Percentiles rank a stretch among this genome's conserved stretches.
Evolutionary conservation across 2,329 filamentous ascomycete genomes (phyloP).

Genomic region (Neoarthrinium moseri): DNA sequence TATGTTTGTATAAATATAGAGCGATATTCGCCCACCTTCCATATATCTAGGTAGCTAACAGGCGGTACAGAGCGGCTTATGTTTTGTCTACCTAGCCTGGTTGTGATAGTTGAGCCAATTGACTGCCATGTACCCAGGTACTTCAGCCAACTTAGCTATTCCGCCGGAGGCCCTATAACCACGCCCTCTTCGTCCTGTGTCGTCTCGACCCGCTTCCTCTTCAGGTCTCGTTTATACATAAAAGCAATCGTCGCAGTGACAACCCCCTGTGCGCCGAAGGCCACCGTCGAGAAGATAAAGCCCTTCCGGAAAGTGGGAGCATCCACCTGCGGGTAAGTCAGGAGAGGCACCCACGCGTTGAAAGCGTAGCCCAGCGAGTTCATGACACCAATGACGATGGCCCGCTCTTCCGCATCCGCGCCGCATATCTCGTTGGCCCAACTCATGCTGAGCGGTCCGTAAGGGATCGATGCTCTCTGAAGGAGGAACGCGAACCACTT

Average conservation of each 20-base stretch:
- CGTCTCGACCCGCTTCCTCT: background rate
- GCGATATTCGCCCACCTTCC: no score
- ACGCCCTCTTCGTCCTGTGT: constrained; percentile 1
- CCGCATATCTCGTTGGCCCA: constrained; percentile 37
- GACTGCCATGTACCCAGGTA: no score
- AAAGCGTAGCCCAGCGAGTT: constrained; percentile 35
- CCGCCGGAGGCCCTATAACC: background rate
- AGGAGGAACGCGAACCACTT: constrained; percentile 22
- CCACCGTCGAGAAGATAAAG: constrained; percentile 20
- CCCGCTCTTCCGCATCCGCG: constrained; percentile 38
- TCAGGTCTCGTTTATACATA: constrained; percentile 19
- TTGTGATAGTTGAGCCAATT: no score
- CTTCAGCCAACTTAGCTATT: no score
- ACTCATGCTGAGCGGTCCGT: constrained; percentile 22
- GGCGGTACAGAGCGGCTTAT: no score
- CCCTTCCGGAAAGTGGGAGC: constrained; percentile 26
- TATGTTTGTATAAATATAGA: no score
- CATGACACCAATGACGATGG: constrained; percentile 40
- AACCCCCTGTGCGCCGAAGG: constrained; percentile 17
- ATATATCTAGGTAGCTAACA: no score
- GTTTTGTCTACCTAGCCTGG: no score
- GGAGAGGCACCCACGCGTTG: constrained; percentile 33
- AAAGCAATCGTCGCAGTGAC: constrained; percentile 18
- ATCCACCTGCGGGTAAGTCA: constrained; percentile 28
- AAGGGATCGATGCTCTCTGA: constrained; percentile 16